Conservation (phyloP, 2,329 filamentous ascomycete genomes). For the Aspergillus ochraceus region DNA sequence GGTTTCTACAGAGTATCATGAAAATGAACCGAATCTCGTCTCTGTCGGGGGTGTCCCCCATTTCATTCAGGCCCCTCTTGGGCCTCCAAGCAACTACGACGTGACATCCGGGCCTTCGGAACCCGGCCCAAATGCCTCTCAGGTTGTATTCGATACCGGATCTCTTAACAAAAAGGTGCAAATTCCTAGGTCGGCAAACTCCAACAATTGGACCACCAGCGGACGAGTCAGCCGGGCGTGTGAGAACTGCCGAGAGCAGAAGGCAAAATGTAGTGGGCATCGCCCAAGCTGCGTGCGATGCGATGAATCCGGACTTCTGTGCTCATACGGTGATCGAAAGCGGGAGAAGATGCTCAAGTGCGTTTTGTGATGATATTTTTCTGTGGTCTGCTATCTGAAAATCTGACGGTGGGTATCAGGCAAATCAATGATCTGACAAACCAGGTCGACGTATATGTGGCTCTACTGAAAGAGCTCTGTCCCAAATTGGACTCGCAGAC, state of each 20-base stretch:
- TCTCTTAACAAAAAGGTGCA: slow-evolving; percentile 30
- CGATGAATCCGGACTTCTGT: slow-evolving; percentile 40
- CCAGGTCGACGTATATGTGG: slow-evolving; percentile 38
- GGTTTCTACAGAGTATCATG: slow-evolving; percentile 16
- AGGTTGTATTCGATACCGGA: slow-evolving; percentile 14
- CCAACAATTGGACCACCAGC: slow-evolving; percentile 24
- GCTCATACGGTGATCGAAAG: slow-evolving; percentile 47
- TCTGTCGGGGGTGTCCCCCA: slow-evolving; percentile 18
- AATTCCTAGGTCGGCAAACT: slow-evolving; percentile 28
- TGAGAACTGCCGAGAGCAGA: slow-evolving; percentile 47
- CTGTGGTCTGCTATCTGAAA: not conserved
- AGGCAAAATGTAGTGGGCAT: slow-evolving; percentile 49
- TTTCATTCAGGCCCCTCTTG: slow-evolving; percentile 18
- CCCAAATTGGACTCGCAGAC: slow-evolving; percentile 33
- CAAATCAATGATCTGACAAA: slow-evolving; percentile 40
- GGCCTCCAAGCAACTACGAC: slow-evolving; percentile 17
- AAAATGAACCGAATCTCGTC: slow-evolving; percentile 13
- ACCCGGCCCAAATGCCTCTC: slow-evolving; percentile 10
- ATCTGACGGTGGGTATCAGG: slow-evolving; percentile 26
- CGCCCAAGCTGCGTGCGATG: slow-evolving; percentile 45
- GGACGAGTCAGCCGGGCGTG: slow-evolving; percentile 42
- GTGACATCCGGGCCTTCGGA: slow-evolving; percentile 14
- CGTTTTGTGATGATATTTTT: slow-evolving; percentile 13
- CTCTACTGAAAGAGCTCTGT: slow-evolving; percentile 34
- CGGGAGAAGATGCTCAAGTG: slow-evolving; percentile 45